Evolutionary conservation across 1,284 basidiomycete genomes (phyloP).

Genomic region (Wallemia mellicola): DNA sequence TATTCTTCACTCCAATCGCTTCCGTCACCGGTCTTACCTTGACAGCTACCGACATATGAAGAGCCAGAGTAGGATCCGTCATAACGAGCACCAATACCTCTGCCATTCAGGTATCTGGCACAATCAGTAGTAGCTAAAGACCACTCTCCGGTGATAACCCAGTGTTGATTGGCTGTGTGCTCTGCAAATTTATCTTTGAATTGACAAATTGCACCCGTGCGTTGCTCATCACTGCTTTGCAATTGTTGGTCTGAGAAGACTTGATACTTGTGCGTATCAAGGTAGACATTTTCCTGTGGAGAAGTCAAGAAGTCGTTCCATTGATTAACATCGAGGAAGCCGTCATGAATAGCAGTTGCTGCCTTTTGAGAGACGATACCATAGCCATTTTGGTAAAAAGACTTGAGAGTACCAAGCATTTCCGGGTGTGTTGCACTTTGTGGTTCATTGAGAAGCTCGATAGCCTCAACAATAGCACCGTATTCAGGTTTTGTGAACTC

Average conservation of each 20-base stretch:
- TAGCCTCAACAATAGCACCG: not conserved
- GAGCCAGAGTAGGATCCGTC: conserved; percentile 45
- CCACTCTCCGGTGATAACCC: conserved; percentile 45
- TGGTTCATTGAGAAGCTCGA: not conserved
- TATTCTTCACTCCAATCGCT: conserved; percentile 41
- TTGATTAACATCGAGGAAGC: conserved; percentile 43
- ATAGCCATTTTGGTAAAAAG: not conserved
- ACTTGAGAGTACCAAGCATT: not conserved
- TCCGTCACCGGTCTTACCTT: conserved; percentile 34
- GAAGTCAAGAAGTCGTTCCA: conserved; percentile 39
- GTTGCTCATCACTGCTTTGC: conserved; percentile 15
- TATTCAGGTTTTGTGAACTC: not conserved
- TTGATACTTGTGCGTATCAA: conserved; percentile 7
- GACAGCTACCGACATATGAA: conserved; percentile 36
- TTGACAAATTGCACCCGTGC: conserved; percentile 23
- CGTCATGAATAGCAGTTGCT: conserved; percentile 48
- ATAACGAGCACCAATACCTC: conserved; percentile 39
- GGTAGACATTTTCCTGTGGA: conserved; percentile 14
- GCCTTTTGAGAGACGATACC: not conserved
- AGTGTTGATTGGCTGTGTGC: conserved; percentile 24
- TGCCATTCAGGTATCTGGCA: conserved; percentile 44
- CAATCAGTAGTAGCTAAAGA: conserved; percentile 43
- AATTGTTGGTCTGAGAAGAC: not conserved
- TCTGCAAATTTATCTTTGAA: conserved; percentile 20
- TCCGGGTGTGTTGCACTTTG: not conserved